Conservation (phyloP, 2,329 filamentous ascomycete species). For the Penicillium griseofulvum region DNA sequence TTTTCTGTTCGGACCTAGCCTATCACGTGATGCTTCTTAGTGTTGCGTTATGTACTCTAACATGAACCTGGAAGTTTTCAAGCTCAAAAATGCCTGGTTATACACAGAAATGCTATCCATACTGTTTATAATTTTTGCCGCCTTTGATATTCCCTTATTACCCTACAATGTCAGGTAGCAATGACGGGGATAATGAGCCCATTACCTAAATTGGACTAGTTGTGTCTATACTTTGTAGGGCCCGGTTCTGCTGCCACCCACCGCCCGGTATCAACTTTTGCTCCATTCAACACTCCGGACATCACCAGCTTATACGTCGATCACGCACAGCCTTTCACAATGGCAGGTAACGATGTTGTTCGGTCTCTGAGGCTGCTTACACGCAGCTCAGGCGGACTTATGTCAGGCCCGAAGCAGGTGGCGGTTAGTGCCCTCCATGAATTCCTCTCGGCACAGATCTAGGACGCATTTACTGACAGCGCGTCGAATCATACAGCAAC, state of each 20-base stretch:
- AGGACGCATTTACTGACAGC: conserved; percentile 21
- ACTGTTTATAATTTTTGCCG: too few species aligned
- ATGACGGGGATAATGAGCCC: conserved; percentile 42
- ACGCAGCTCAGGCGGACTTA: conserved; percentile 35
- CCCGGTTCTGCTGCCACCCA: conserved; percentile 35
- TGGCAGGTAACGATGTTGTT: conserved; percentile 38
- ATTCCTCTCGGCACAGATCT: background rate
- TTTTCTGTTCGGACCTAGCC: conserved; percentile 31
- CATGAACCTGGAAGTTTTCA: background rate
- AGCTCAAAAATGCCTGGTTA: background rate
- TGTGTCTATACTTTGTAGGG: conserved; percentile 4
- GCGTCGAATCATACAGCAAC: conserved; percentile 38
- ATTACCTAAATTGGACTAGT: background rate
- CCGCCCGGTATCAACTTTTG: conserved; percentile 36
- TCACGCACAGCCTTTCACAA: conserved; percentile 21
- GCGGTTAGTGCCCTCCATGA: conserved; percentile 30
- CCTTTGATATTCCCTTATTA: too few species aligned
- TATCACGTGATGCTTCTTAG: background rate
- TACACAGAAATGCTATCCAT: background rate
- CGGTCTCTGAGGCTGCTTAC: conserved; percentile 40
- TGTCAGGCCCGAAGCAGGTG: conserved; percentile 35
- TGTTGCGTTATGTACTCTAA: background rate
- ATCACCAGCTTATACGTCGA: conserved; percentile 11
- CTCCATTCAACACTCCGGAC: conserved; percentile 19
- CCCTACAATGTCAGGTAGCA: too few species aligned